Conservation (phyloP, 2,329 filamentous ascomycete genomes). For the Aaosphaeria pasadenensis region DNA sequence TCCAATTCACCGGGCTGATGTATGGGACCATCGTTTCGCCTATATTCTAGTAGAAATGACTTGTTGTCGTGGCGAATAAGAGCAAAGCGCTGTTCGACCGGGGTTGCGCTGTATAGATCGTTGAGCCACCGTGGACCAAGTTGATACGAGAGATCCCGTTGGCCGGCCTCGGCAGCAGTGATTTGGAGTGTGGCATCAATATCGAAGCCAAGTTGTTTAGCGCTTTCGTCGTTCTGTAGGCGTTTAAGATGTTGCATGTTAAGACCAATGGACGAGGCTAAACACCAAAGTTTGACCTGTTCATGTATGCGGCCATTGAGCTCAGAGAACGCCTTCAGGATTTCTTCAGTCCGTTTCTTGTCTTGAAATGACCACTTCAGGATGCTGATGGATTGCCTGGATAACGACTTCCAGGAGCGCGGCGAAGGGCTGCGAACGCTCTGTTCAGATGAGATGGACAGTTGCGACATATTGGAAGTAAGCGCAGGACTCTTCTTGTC, state of each 20-base stretch:
- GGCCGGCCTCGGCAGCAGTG: conserved; percentile 1
- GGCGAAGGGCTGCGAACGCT: background rate
- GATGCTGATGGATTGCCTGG: background rate
- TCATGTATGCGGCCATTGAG: conserved; percentile 10
- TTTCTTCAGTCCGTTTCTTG: conserved; percentile 7
- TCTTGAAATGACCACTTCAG: conserved; percentile 11
- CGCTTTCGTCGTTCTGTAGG: conserved; percentile 9
- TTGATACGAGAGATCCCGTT: background rate
- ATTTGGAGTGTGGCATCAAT: conserved; percentile 10
- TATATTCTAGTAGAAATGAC: conserved; percentile 1
- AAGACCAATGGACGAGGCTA: conserved; percentile 7
- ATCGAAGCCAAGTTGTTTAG: conserved; percentile 9
- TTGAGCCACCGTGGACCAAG: background rate
- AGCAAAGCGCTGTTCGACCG: conserved; percentile 1
- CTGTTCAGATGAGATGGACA: background rate
- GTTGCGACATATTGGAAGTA: background rate
- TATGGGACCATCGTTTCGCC: background rate
- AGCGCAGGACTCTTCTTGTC: background rate
- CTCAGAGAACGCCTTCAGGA: conserved; percentile 7
- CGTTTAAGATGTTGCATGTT: conserved; percentile 9
- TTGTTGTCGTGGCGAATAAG: conserved; percentile 1
- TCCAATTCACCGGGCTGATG: background rate
- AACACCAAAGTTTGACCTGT: conserved; percentile 12
- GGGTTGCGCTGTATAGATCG: background rate
- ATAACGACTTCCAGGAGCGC: background rate